A percentile compares a stretch with the other conserved stretches of the same genome.
These are phyloP conservation scores for Chaetomium sp. DNA, from an alignment of 2,329 filamentous ascomycete species.

Conservation along the genomic window DNA sequence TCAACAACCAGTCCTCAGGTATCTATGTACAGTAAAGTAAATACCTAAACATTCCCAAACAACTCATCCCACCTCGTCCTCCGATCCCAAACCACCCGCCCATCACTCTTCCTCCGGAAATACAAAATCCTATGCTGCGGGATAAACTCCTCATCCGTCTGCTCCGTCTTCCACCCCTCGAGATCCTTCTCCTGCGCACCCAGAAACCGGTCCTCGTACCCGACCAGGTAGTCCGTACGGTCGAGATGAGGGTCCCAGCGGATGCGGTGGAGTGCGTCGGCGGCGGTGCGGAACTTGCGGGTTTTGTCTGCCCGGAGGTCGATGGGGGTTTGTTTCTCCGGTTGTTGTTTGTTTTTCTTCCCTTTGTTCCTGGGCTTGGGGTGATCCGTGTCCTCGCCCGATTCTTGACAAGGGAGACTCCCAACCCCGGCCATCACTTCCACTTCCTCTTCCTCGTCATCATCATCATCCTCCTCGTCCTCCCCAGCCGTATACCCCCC, in stretches of 20 bases:
- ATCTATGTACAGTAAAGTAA: neutral
- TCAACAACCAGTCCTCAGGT: too few relatives aligned
- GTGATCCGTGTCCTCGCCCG: slow-evolving; percentile 10
- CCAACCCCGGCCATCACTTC: neutral
- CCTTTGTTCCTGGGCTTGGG: slow-evolving; percentile 7
- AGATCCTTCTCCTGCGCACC: slow-evolving; percentile 48
- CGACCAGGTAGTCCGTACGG: slow-evolving; percentile 48
- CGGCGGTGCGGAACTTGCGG: slow-evolving; percentile 48
- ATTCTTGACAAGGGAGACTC: too few relatives aligned
- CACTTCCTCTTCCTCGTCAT: slow-evolving; percentile 28
- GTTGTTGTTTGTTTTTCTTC: slow-evolving; percentile 11
- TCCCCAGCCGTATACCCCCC: slow-evolving; percentile 37
- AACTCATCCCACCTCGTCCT: slow-evolving; percentile 46
- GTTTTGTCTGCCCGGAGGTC: slow-evolving; percentile 34
- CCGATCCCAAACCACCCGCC: slow-evolving; percentile 50
- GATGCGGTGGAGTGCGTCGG: slow-evolving; percentile 53
- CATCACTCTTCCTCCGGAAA: slow-evolving; percentile 49
- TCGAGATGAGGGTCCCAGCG: slow-evolving; percentile 53
- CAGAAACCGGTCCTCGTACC: slow-evolving; percentile 55
- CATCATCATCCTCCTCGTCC: slow-evolving; percentile 35
- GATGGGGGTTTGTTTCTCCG: slow-evolving; percentile 6
- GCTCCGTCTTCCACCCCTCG: slow-evolving; percentile 53
- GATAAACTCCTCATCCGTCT: slow-evolving; percentile 61
- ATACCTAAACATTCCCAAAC: slow-evolving; percentile 43
- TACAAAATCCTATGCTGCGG: slow-evolving; percentile 58